Evolutionary conservation across 2,329 filamentous ascomycete genomes (phyloP).

Genomic region (Fusarium pseudograminearum): DNA sequence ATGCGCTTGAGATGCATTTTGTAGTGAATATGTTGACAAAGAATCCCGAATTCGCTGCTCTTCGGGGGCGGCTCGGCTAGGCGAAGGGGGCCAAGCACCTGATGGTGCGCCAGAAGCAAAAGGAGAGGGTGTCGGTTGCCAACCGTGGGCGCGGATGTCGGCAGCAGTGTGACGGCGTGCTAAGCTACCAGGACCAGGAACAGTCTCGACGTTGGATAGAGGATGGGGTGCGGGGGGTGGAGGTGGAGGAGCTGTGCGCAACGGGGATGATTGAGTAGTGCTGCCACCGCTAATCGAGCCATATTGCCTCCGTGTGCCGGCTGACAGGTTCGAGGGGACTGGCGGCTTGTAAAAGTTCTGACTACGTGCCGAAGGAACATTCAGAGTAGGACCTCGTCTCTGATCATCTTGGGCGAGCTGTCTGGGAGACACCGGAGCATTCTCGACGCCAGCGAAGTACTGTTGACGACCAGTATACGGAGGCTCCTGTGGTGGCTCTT

Average conservation of each 20-base stretch:
- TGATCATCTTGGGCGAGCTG: conserved; percentile 88
- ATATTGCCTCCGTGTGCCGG: conserved; percentile 81
- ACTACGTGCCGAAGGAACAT: conserved; percentile 69
- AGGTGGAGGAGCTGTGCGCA: conserved; percentile 75
- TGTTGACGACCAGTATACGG: conserved; percentile 75
- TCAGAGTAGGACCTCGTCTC: conserved; percentile 77
- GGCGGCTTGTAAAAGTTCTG: conserved; percentile 78
- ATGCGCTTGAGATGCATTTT: conserved; percentile 55
- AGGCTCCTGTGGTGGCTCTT: conserved; percentile 73
- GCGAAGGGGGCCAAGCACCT: conserved; percentile 67
- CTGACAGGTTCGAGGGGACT: conserved; percentile 83
- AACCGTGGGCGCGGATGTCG: conserved; percentile 91
- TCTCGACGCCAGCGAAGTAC: conserved; percentile 76
- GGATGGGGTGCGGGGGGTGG: conserved; percentile 74
- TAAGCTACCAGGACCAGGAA: conserved; percentile 76
- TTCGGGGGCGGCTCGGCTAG: conserved; percentile 62
- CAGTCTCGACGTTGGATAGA: conserved; percentile 70
- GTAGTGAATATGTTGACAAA: conserved; percentile 66
- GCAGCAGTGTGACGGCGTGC: conserved; percentile 91
- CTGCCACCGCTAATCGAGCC: conserved; percentile 85
- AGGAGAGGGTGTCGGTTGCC: conserved; percentile 74
- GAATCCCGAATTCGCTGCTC: conserved; percentile 70
- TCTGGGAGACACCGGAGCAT: conserved; percentile 86
- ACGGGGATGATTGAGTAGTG: conserved; percentile 74
- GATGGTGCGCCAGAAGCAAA: conserved; percentile 69